Percentiles rank a stretch among this genome's conserved stretches.
These are phyloP conservation scores for Mytilinidion resinicola DNA, from an alignment of 495 filamentous ascomycete species.

Conservation along the genomic window DNA sequence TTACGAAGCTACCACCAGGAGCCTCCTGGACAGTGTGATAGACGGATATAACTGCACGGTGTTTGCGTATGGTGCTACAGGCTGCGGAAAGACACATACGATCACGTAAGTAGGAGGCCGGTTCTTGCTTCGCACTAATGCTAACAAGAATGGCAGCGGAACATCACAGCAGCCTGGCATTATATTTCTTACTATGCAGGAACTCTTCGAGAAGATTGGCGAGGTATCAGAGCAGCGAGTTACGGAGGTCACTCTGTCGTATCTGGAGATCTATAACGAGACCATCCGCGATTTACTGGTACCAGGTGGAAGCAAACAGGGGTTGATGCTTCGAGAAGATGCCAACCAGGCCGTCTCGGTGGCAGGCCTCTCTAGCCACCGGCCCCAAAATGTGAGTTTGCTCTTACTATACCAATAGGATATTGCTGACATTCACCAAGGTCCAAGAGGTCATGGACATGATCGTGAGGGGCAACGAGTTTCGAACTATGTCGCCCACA, in stretches of 20 bases:
- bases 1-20: conserved; percentile 88
- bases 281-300: conserved; percentile 93
- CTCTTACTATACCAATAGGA: too few species aligned
- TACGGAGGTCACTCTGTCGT: conserved; percentile 87
- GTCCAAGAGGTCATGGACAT: conserved; percentile 95
- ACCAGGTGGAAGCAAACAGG: conserved; percentile 75
- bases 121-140: neutral
- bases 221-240: conserved; percentile 78
- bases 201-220: conserved; percentile 91
- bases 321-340: conserved; percentile 92
- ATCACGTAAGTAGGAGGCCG: conserved; percentile 47
- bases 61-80: conserved; percentile 96
- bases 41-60: conserved; percentile 99
- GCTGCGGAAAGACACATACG: conserved; percentile 97
- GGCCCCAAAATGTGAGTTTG: conserved; percentile 63
- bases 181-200: conserved; percentile 98
- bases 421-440: conserved; percentile 18
- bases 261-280: conserved; percentile 99
- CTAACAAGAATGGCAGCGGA: conserved; percentile 48
- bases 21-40: conserved; percentile 84
- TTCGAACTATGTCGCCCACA: conserved; percentile 91
- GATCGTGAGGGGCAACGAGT: conserved; percentile 92
- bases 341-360: conserved; percentile 90
- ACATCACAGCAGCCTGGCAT: conserved; percentile 92
- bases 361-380: conserved; percentile 83